Conservation (phyloP, 345 rosid species). For the Trapa incisa region DNA sequence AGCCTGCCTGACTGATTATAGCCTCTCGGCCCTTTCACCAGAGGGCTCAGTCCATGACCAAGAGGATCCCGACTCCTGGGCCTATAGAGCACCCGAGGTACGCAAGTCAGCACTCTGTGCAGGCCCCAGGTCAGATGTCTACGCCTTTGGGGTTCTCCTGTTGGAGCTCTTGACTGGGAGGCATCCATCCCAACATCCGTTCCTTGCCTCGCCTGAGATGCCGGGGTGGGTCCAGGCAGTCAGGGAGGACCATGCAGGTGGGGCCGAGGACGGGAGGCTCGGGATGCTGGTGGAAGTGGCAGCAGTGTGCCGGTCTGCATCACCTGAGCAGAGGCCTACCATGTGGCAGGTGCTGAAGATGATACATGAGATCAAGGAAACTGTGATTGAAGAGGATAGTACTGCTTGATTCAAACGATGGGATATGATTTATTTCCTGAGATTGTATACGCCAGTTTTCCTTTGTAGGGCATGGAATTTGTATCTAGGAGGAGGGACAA, state of each 20-base stretch:
- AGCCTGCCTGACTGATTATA: slow-evolving; percentile 80
- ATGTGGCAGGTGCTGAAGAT: slow-evolving; percentile 87
- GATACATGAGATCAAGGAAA: slow-evolving; percentile 80
- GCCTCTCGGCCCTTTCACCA: slow-evolving; percentile 58
- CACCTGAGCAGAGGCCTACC: slow-evolving; percentile 80
- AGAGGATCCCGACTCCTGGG: slow-evolving; percentile 57
- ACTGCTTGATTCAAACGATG: slow-evolving; percentile 14
- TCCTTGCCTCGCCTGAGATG: slow-evolving; percentile 62
- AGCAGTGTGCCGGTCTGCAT: slow-evolving; percentile 62
- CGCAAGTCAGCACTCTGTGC: slow-evolving; percentile 45
- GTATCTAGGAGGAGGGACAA: not conserved
- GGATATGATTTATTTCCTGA: slow-evolving; percentile 7
- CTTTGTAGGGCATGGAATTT: not conserved
- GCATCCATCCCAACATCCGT: slow-evolving; percentile 69
- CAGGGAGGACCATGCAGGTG: slow-evolving; percentile 50
- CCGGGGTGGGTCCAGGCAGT: slow-evolving; percentile 70
- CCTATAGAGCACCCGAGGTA: slow-evolving; percentile 69
- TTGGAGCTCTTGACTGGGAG: slow-evolving; percentile 81
- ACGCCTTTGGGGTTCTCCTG: slow-evolving; percentile 68
- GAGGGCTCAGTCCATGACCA: slow-evolving; percentile 17
- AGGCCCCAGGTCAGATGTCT: slow-evolving; percentile 67
- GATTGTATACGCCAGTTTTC: not conserved
- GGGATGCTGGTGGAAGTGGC: slow-evolving; percentile 85
- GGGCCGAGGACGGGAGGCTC: slow-evolving; percentile 38
- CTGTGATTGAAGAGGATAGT: slow-evolving; percentile 29